Conservation (phyloP, 257 asterid species). For the Petrea volubilis region DNA sequence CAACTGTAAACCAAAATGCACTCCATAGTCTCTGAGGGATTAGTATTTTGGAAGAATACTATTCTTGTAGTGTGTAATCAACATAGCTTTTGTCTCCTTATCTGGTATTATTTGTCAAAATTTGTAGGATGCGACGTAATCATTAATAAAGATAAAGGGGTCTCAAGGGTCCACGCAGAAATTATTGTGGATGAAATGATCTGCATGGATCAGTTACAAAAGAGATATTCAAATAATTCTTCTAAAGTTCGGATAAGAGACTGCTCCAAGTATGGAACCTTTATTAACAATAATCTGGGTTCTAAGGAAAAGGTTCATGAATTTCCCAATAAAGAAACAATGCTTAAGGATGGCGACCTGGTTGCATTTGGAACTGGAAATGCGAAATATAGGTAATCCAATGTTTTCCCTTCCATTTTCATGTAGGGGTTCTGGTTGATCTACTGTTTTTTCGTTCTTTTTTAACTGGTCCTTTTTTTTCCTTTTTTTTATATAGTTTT, state of each 20-base stretch:
- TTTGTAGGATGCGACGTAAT: conserved; percentile 85
- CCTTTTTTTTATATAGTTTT: conserved; percentile 3
- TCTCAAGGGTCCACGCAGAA: conserved; percentile 97
- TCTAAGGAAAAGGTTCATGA: conserved; percentile 80
- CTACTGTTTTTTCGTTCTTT: not conserved
- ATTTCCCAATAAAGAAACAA: conserved; percentile 63
- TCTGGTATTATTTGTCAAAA: conserved; percentile 14
- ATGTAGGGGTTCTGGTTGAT: conserved; percentile 15
- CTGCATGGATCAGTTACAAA: conserved; percentile 47
- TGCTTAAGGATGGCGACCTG: conserved; percentile 70
- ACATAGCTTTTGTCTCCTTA: not conserved
- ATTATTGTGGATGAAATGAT: conserved; percentile 81
- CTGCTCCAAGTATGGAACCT: conserved; percentile 93
- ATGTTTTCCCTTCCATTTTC: conserved; percentile 9
- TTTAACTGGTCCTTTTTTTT: not conserved
- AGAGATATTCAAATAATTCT: conserved; percentile 38
- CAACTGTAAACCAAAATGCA: not conserved
- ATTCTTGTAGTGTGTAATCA: conserved; percentile 10
- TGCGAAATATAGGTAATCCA: conserved; percentile 75
- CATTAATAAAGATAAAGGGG: conserved; percentile 83
- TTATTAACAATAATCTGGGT: conserved; percentile 44
- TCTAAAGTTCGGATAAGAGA: conserved; percentile 77
- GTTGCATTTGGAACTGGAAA: conserved; percentile 93
- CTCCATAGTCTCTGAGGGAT: not conserved
- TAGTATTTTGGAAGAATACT: not conserved